Base-by-base conservation (phyloP, 2,329 filamentous ascomycete genomes). In the Clonostachys sp. region DNA sequence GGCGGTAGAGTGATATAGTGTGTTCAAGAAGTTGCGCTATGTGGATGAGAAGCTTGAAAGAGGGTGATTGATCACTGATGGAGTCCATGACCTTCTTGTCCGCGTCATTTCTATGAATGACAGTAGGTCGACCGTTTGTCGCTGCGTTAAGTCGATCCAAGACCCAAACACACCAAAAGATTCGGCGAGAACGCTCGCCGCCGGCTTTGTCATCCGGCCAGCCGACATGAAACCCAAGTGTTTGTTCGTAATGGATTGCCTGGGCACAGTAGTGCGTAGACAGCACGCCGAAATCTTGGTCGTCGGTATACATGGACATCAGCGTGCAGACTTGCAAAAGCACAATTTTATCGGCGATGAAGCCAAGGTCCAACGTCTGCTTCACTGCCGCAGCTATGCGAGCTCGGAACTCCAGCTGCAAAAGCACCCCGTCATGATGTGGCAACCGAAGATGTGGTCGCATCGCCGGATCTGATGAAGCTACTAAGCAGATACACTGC, bases 121-220 rank as follows among this genome's bases (percentile, higher is more conserved):
- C 45, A 13, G 56, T 49, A 18, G 56, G 55, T n/a, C 56, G 49
- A 3, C 55, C 56, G 33, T 58, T 56, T 6, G 49, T 55, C 6
- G 54, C 52, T 8, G 56, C 55, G 24, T 53, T 57, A 16, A 58
- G 50, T 33, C 53, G 52, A 40, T 58, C 56, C 39, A 55, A 48
- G 5, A 55, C 53, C 53, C 54, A 58, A 8, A 58, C 51, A 34
- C 56, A 57, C 46, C 55, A 57, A 42, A 58, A 58, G 12, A 58
- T 41, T 6, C 56, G 52, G 24, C 50, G 45, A 13, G 53, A 55
- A 8, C 49, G 43, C 42, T 53, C 49, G 5, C 47, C 45, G 8
- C 52, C 55, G 5, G 49, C 54, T 14, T 49, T 51, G 5, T 50
- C 56, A 13, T 53, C 54, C 3, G 55, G 56, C 46, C 56, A 57